Conservation (phyloP, 805 yeast species). For the Wickerhamomyces xylosicus region DNA sequence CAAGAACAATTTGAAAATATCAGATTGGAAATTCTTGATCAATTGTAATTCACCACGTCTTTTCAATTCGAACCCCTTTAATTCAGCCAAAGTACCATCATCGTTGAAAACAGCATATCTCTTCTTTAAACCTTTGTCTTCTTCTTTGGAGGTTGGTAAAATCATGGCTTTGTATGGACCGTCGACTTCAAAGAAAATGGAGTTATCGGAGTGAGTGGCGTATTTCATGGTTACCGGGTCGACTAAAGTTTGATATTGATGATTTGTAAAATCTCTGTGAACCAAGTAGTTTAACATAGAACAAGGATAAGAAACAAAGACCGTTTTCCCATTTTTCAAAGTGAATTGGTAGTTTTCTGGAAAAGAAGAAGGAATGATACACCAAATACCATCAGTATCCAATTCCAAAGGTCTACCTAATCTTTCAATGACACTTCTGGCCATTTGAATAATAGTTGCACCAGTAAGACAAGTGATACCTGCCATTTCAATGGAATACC, state of each 20-base stretch:
- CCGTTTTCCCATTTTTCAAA: slow-evolving; percentile 65
- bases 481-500: slow-evolving; percentile 99
- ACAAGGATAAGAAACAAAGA: slow-evolving; percentile 84
- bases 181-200: slow-evolving; percentile 95
- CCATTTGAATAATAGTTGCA: slow-evolving; percentile 97
- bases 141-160: slow-evolving; percentile 93
- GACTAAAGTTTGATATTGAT: slow-evolving; percentile 81
- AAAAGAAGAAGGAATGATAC: slow-evolving; percentile 86
- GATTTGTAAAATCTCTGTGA: slow-evolving; percentile 83
- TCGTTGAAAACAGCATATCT: slow-evolving; percentile 95
- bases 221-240: slow-evolving; percentile 64
- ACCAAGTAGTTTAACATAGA: slow-evolving; percentile 92
- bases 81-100: slow-evolving; percentile 89
- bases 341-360: slow-evolving; percentile 79
- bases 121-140: slow-evolving; percentile 92
- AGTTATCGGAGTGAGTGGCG: slow-evolving; percentile 75
- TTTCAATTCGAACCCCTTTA: slow-evolving; percentile 93
- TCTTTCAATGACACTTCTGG: slow-evolving; percentile 81
- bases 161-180: slow-evolving; percentile 98
- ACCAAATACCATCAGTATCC: slow-evolving; percentile 99
- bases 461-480: slow-evolving; percentile 98
- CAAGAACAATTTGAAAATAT: slow-evolving; percentile 81
- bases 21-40: slow-evolving; percentile 91
- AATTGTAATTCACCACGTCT: slow-evolving; percentile 93
- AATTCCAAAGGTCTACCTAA: slow-evolving; percentile 92